Evolutionary conservation across 768 basidiomycete species (phyloP).

Genomic region (Amanita rubescens): DNA sequence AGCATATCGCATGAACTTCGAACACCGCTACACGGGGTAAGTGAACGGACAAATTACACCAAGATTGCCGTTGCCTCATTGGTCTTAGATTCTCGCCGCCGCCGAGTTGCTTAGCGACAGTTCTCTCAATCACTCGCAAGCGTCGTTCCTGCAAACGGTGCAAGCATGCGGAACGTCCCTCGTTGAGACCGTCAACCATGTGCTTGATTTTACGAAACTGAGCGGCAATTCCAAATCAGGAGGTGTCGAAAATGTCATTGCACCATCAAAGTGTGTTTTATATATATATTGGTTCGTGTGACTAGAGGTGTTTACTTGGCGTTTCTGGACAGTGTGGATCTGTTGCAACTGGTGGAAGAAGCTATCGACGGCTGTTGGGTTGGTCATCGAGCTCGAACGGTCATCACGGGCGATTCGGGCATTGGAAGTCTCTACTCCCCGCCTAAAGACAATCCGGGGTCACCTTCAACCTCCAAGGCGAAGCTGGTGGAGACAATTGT

Average conservation of each 20-base stretch:
- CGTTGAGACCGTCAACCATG: slow-evolving; percentile 95
- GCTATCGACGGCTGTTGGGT: slow-evolving; percentile 94
- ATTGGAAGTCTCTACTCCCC: slow-evolving; percentile 93
- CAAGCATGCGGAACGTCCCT: slow-evolving; percentile 94
- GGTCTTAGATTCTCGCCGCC: slow-evolving; percentile 73
- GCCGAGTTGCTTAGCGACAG: slow-evolving; percentile 89
- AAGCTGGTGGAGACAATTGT: slow-evolving; percentile 79
- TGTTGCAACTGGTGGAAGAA: slow-evolving; percentile 80
- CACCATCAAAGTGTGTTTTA: slow-evolving; percentile 49
- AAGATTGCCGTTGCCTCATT: slow-evolving; percentile 4
- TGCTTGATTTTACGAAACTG: slow-evolving; percentile 92
- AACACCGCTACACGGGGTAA: slow-evolving; percentile 85
- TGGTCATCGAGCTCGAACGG: slow-evolving; percentile 77
- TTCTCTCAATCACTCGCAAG: slow-evolving; percentile 69
- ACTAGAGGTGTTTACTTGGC: slow-evolving; percentile 4
- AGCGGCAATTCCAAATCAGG: slow-evolving; percentile 80
- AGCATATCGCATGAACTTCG: slow-evolving; percentile 89
- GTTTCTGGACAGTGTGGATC: slow-evolving; percentile 43
- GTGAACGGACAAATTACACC: slow-evolving; percentile 17
- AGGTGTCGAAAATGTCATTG: slow-evolving; percentile 70
- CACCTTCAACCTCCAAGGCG: slow-evolving; percentile 33
- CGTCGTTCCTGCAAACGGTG: slow-evolving; percentile 85
- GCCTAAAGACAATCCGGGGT: slow-evolving; percentile 48
- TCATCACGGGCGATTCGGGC: slow-evolving; percentile 58
- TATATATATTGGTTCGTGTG: neutral